Conservation (phyloP, 2,329 filamentous ascomycete genomes). For the Apiospora pterosperma region DNA sequence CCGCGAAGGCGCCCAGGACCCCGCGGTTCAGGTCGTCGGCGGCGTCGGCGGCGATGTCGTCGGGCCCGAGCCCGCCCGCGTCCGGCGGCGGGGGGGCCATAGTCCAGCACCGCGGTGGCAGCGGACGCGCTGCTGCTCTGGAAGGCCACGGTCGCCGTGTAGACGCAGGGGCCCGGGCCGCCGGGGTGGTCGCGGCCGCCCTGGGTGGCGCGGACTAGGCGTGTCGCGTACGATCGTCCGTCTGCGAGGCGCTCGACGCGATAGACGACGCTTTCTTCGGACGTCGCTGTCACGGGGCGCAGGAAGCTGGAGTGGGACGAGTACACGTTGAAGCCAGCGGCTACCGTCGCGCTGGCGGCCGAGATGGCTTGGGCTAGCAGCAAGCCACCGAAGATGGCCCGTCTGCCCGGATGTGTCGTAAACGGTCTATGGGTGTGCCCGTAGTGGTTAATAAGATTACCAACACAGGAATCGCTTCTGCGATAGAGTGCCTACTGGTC, state of each 20-base stretch:
- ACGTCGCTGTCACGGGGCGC: not conserved
- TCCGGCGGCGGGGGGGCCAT: not conserved
- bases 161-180: not conserved
- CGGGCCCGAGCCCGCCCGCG: not conserved
- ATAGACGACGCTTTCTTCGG: not conserved
- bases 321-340: not conserved
- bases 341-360: constrained; percentile 5
- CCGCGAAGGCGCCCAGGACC: not conserved
- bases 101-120: not conserved
- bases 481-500: not conserved
- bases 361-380: constrained; percentile 5
- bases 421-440: not conserved
- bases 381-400: constrained; percentile 8
- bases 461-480: accelerated
- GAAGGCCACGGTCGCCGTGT: constrained; percentile 7
- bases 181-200: not conserved
- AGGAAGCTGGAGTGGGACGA: constrained; percentile 5
- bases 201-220: constrained; percentile 6
- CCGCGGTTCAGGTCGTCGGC: not conserved
- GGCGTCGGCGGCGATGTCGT: not conserved
- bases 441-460: not conserved
- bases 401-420: not conserved
- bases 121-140: not conserved
- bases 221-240: constrained; percentile 5
- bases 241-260: constrained; percentile 6